Evolutionary conservation across 2,329 filamentous ascomycete species (phyloP).

Genomic region (Diplodia seriata): DNA sequence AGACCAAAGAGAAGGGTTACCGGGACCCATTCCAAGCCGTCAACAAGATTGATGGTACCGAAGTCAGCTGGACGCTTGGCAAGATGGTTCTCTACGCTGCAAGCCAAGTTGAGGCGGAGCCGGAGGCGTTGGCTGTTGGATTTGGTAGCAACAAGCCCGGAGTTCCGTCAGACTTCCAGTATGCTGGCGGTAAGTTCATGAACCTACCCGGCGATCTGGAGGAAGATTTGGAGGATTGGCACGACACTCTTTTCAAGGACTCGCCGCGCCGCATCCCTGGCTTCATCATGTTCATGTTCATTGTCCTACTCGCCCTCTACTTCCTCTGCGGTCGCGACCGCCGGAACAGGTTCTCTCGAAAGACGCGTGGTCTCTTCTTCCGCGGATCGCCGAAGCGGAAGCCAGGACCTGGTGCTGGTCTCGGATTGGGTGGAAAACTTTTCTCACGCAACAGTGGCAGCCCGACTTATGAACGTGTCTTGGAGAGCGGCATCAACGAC

Average conservation of each 20-base stretch:
- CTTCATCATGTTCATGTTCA: constrained; percentile 76
- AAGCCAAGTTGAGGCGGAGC: constrained; percentile 68
- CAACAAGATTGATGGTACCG: constrained; percentile 87
- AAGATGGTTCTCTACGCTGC: constrained; percentile 96
- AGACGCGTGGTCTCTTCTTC: constrained; percentile 57
- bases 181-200: constrained; percentile 68
- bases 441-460: constrained; percentile 61
- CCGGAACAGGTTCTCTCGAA: constrained; percentile 64
- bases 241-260: constrained; percentile 67
- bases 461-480: constrained; percentile 76
- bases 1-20: constrained; percentile 76
- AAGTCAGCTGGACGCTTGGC: constrained; percentile 96
- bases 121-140: constrained; percentile 76
- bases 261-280: constrained; percentile 73
- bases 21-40: constrained; percentile 89
- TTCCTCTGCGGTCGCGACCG: constrained; percentile 82
- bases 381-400: constrained; percentile 48
- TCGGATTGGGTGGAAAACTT: constrained; percentile 38
- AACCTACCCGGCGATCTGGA: constrained; percentile 49
- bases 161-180: constrained; percentile 80
- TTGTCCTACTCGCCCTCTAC: constrained; percentile 72
- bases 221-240: constrained; percentile 60
- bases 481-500: constrained; percentile 74
- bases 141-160: constrained; percentile 84
- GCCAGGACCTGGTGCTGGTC: constrained; percentile 19